These are phyloP conservation scores for Paraleonurus japonicus DNA, from an alignment of 257 asterid species.

Conservation along the genomic window DNA sequence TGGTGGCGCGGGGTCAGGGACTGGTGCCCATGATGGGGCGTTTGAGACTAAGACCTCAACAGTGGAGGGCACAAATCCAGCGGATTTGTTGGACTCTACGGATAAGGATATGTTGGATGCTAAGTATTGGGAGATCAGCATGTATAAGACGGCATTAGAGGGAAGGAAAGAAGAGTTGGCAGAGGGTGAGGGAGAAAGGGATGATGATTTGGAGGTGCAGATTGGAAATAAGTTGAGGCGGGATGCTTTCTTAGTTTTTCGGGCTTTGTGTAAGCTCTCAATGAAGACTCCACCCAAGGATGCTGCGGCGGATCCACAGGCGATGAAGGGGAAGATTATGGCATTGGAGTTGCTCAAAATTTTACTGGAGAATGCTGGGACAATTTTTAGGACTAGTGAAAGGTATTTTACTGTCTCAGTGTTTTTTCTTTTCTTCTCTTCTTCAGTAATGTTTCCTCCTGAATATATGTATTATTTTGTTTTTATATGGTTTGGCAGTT, in stretches of 20 bases:
- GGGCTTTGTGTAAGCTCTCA: constrained; percentile 93
- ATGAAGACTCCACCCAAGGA: constrained; percentile 99
- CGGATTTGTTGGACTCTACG: constrained; percentile 94
- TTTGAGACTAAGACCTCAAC: constrained; percentile 92
- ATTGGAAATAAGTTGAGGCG: constrained; percentile 93
- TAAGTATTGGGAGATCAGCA: constrained; percentile 98
- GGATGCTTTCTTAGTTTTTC: constrained; percentile 93
- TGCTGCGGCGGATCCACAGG: constrained; percentile 79
- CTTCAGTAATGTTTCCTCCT: neutral
- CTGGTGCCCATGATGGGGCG: constrained; percentile 88
- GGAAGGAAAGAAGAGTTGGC: constrained; percentile 97
- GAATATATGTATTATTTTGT: neutral
- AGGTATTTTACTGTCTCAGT: constrained; percentile 53
- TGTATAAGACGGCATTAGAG: constrained; percentile 96
- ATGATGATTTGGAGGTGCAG: constrained; percentile 95
- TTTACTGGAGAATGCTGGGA: constrained; percentile 98
- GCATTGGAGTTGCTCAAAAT: constrained; percentile 96
- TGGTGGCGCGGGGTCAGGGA: constrained; percentile 37
- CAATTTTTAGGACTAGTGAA: constrained; percentile 93
- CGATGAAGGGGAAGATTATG: constrained; percentile 94
- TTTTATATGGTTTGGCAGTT: neutral
- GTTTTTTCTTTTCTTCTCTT: constrained; percentile 11
- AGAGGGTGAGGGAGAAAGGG: constrained; percentile 89
- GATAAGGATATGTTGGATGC: constrained; percentile 99
- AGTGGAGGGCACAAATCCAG: constrained; percentile 94